These are phyloP conservation scores for Umbelopsis vinacea DNA, from an alignment of 192 early-diverging fungal genomes.

Conservation along the genomic window DNA sequence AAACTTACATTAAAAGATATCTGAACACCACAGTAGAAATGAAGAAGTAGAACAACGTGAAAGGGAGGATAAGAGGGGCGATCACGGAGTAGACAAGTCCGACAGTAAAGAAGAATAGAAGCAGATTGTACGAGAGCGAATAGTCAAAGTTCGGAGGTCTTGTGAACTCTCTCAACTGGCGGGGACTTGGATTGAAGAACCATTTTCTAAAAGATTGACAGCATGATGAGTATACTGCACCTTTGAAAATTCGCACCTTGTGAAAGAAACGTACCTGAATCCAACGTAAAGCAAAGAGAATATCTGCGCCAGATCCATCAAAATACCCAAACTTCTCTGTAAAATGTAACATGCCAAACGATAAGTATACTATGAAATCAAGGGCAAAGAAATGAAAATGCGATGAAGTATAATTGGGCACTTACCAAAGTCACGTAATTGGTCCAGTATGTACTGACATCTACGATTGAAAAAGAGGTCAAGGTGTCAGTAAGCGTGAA, in stretches of 20 bases:
- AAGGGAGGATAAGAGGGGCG: slow-evolving; percentile 69
- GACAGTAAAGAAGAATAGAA: slow-evolving; percentile 74
- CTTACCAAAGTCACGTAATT: slow-evolving; percentile 73
- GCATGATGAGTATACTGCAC: background rate
- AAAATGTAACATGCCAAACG: background rate
- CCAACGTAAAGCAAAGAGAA: slow-evolving; percentile 57
- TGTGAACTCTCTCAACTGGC: slow-evolving; percentile 68
- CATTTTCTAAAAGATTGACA: slow-evolving; percentile 45
- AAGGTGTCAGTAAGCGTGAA: background rate
- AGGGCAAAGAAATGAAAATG: background rate
- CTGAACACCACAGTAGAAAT: slow-evolving; percentile 72
- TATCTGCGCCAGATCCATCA: slow-evolving; percentile 72
- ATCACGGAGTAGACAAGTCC: slow-evolving; percentile 74
- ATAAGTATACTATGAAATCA: background rate
- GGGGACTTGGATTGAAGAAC: slow-evolving; percentile 66
- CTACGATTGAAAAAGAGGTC: slow-evolving; percentile 12
- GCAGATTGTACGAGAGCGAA: slow-evolving; percentile 67
- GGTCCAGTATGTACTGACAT: slow-evolving; percentile 72
- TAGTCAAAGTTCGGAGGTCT: slow-evolving; percentile 75
- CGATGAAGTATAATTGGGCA: background rate
- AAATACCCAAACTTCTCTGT: slow-evolving; percentile 50
- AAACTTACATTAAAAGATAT: slow-evolving; percentile 69
- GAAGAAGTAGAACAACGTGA: slow-evolving; percentile 65
- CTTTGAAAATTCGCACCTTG: background rate
- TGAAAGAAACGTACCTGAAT: slow-evolving; percentile 22